Base-by-base conservation (phyloP, 202 grass and related monocot genomes). In the Digitaria exilis region DNA sequence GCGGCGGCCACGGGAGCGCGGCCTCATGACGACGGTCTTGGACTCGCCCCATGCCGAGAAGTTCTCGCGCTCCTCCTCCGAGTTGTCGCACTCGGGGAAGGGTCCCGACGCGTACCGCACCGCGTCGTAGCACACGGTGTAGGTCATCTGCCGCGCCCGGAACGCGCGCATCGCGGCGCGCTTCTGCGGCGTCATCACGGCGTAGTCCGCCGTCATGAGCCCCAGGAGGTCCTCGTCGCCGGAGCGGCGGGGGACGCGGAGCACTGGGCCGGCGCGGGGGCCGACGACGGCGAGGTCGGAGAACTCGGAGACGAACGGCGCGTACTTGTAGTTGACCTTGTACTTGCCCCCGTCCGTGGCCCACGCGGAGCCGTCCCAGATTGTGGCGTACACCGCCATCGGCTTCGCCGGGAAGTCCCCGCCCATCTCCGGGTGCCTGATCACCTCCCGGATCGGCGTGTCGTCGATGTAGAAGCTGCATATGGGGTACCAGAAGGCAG, bases 301-400 rank as follows among this genome's bases (percentile, higher is more conserved):
- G 91, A 97, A 91, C 9, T 89, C 87, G 30, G 94, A 73, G 32
- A 73, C 45, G 82, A 93, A 97, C 6, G 94, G 94, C 71, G 86
- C 87, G 89, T 93, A 93, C 84, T 97, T 97, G 89, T 97, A 97
- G 91, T 90, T 93, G 7, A 88, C 87, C 87, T 97, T 97, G 79
- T 91, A 90, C 89, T 93, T 97, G 65, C 94, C 94, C 13, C 87
- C 82, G 15, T 91, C 91, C 13, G 94, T 97, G 48, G 94, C 94
- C 94, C 94, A 97, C 6, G 89, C 35, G 28, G 94, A 97, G 67
- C 94, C 94, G 79, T 97, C 94, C 94, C 94, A 97, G 69, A 97
- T 88, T 50, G 94, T 97, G 29, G 94, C 94, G 77, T 97, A 97
- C 43, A 93, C 84, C 19, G 89, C 85, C 94, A 97, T 97, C 19